Conservation (phyloP, 2,329 filamentous ascomycete species). For the Ophiostoma perfectum region DNA sequence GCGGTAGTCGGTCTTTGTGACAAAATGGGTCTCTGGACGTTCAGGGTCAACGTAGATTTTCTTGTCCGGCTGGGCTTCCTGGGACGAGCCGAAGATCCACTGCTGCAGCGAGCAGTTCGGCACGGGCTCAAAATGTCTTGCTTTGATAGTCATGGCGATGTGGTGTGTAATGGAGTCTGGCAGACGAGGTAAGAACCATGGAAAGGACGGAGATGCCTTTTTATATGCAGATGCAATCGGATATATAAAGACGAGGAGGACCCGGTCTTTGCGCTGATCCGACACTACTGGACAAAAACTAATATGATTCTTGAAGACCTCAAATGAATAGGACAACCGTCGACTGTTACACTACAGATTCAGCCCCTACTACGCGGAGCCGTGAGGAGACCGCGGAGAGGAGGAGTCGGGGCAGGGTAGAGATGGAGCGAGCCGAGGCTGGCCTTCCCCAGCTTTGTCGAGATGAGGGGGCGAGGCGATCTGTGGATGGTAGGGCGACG, state of each 20-base stretch:
- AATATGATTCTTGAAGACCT: no score
- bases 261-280: no score
- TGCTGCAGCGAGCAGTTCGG: conserved; percentile 48
- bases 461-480: neutral
- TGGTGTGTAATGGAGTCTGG: neutral
- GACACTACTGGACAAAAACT: no score
- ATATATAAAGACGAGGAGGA: no score
- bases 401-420: neutral
- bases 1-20: conserved; percentile 61
- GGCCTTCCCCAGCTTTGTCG: neutral
- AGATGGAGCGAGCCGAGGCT: neutral
- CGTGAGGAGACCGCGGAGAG: conserved; percentile 1
- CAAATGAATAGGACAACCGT: neutral
- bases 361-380: neutral
- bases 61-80: conserved; percentile 39
- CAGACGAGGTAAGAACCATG: no score
- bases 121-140: conserved; percentile 42
- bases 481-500: neutral
- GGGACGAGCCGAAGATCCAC: conserved; percentile 51
- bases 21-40: conserved; percentile 59
- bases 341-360: neutral
- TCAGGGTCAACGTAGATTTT: conserved; percentile 59
- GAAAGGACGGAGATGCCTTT: no score
- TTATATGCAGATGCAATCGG: no score
- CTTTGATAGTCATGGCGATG: conserved; percentile 42